These are phyloP conservation scores for Spinellus fusiger DNA, from an alignment of 192 early-diverging fungal genomes.

Conservation along the genomic window DNA sequence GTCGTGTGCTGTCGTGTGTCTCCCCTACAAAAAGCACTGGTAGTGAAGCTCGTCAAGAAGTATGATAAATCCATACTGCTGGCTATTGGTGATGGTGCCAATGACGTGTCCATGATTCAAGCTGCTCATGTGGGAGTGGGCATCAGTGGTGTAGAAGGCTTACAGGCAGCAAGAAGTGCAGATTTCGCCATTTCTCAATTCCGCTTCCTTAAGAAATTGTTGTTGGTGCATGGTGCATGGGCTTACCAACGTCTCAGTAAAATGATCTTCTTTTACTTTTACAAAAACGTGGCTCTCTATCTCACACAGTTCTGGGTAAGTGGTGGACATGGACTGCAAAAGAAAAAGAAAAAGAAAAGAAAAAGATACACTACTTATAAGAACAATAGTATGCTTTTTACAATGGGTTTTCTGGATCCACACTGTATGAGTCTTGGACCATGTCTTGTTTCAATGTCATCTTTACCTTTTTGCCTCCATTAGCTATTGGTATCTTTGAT, in stretches of 20 bases:
- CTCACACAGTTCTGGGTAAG: slow-evolving; percentile 94
- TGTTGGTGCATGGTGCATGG: slow-evolving; percentile 97
- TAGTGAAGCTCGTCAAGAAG: slow-evolving; percentile 97
- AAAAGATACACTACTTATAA: background rate
- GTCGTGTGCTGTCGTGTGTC: slow-evolving; percentile 98
- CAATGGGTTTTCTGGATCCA: slow-evolving; percentile 95
- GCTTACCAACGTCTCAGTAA: slow-evolving; percentile 93
- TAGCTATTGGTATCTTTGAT: slow-evolving; percentile 97
- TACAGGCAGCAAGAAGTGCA: slow-evolving; percentile 93
- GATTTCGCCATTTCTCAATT: slow-evolving; percentile 99
- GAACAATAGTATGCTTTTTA: slow-evolving; percentile 62
- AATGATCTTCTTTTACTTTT: slow-evolving; percentile 96
- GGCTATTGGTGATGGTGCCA: slow-evolving; percentile 98
- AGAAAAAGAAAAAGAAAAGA: too few species aligned
- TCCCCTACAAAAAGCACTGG: slow-evolving; percentile 95
- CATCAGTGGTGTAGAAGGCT: slow-evolving; percentile 92
- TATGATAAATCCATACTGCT: slow-evolving; percentile 83
- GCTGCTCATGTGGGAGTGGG: slow-evolving; percentile 98
- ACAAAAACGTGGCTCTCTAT: slow-evolving; percentile 99
- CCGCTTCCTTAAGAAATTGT: slow-evolving; percentile 86
- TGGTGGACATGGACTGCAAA: background rate
- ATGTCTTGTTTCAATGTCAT: slow-evolving; percentile 91
- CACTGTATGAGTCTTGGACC: slow-evolving; percentile 98
- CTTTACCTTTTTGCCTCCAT: slow-evolving; percentile 91
- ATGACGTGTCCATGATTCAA: slow-evolving; percentile 99